phyloP scores from a whole-genome alignment of 1,139 yeast species.

The Yamadazyma dendronema region DNA sequence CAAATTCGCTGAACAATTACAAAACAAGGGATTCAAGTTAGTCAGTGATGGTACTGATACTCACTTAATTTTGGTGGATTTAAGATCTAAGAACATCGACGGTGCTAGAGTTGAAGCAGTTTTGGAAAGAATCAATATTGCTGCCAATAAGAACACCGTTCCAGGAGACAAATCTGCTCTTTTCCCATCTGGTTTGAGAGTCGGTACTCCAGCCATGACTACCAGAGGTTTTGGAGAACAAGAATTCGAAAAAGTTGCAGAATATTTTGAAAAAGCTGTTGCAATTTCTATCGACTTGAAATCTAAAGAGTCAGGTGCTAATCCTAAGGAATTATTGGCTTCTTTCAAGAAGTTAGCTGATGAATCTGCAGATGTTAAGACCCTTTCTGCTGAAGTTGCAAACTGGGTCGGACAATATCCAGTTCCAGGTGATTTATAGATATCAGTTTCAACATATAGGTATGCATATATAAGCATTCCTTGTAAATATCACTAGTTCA shows the following conservation, averaged over 20 bases:
- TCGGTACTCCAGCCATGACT: constrained; percentile 98
- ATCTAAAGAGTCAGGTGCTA: constrained; percentile 55
- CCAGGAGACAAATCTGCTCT: constrained; percentile 96
- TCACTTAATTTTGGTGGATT: constrained; percentile 83
- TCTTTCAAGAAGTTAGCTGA: constrained; percentile 65
- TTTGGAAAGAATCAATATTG: constrained; percentile 85
- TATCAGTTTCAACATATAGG: too few species aligned
- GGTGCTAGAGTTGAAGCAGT: constrained; percentile 96
- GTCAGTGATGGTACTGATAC: constrained; percentile 95
- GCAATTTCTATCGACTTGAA: constrained; percentile 61
- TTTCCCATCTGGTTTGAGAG: constrained; percentile 93
- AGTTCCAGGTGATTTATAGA: constrained; percentile 69
- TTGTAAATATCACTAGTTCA: too few species aligned
- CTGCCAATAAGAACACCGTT: constrained; percentile 92
- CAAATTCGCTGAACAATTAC: constrained; percentile 69
- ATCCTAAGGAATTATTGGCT: constrained; percentile 62
- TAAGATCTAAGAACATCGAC: constrained; percentile 82
- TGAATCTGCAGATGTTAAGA: constrained; percentile 54
- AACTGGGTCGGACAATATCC: constrained; percentile 69
- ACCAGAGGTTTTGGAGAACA: constrained; percentile 84
- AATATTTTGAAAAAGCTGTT: constrained; percentile 77
- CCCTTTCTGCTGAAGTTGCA: constrained; percentile 60
- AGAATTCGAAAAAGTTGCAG: constrained; percentile 78
- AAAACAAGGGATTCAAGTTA: constrained; percentile 65
- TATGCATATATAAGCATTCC: too few species aligned